A percentile compares a stretch with the other conserved stretches of the same genome.
phyloP scores from a whole-genome alignment of 2,329 filamentous ascomycete species.

The Knoxdaviesia proteae region DNA sequence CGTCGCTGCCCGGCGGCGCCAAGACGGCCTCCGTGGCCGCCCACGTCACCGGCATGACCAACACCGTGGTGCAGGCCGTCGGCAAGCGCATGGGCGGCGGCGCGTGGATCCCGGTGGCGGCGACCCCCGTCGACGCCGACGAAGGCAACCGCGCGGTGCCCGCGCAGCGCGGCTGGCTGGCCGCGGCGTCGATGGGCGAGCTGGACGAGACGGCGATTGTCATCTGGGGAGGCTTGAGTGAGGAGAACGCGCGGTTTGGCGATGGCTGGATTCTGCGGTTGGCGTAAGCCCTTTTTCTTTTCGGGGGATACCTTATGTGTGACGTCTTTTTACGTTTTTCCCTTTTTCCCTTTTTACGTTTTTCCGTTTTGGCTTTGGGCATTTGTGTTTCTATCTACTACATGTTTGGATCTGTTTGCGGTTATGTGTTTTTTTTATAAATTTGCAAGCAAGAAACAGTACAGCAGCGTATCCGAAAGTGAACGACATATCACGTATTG shows the following conservation, averaged over 20 bases:
- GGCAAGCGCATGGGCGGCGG: constrained; percentile 34
- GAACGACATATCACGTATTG: too few relatives aligned
- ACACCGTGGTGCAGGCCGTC: constrained; percentile 22
- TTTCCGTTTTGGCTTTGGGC: neutral
- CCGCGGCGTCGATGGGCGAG: constrained; percentile 32
- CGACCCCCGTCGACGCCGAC: constrained; percentile 28
- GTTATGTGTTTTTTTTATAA: too few relatives aligned
- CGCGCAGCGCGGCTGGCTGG: constrained; percentile 33
- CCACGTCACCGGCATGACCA: too few relatives aligned
- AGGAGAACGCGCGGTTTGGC: constrained; percentile 27
- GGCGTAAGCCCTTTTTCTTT: constrained; percentile 9
- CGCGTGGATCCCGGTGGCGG: constrained; percentile 31
- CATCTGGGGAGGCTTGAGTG: constrained; percentile 37
- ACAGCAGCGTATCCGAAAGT: too few relatives aligned
- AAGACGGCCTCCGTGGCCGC: constrained; percentile 20
- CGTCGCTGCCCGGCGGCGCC: constrained; percentile 28
- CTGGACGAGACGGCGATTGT: constrained; percentile 38
- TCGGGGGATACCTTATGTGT: neutral
- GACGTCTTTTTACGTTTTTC: constrained; percentile 3
- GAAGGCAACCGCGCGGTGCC: constrained; percentile 25
- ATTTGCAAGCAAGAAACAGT: too few relatives aligned
- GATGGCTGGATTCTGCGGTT: constrained; percentile 46
- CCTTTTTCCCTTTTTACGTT: neutral
- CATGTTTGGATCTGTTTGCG: neutral
- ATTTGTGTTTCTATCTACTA: constrained; percentile 1